A percentile compares a stretch with the other conserved stretches of the same genome.
phyloP scores from a whole-genome alignment of 2,329 filamentous ascomycete genomes.

The Sordariomycetes sp. region DNA sequence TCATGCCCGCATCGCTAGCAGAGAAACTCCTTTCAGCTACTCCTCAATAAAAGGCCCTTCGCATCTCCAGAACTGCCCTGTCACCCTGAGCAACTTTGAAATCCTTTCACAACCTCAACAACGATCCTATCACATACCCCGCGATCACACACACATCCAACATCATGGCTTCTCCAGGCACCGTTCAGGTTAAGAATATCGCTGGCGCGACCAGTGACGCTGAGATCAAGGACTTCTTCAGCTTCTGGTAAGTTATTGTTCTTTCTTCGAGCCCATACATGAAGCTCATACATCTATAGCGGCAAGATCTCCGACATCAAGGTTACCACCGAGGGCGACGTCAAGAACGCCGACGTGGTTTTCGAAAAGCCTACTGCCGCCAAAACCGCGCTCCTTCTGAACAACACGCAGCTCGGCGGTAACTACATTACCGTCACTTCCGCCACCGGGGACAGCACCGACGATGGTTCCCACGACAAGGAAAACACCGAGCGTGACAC shows the following conservation, averaged over 20 bases:
- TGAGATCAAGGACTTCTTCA: conserved; percentile 95
- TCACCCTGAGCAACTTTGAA: background rate
- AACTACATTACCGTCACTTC: conserved; percentile 72
- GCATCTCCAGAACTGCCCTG: no score
- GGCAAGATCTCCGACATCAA: conserved; percentile 86
- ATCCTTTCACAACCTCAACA: background rate
- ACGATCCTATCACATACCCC: background rate
- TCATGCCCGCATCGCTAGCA: conserved; percentile 1
- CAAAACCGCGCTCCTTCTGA: conserved; percentile 91
- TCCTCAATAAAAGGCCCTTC: no score
- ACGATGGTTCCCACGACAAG: conserved; percentile 47
- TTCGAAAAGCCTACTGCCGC: conserved; percentile 97
- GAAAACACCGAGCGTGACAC: conserved; percentile 47
- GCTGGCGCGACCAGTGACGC: conserved; percentile 72
- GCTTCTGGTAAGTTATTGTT: conserved; percentile 70
- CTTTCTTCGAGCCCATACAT: no score
- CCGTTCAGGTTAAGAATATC: conserved; percentile 87
- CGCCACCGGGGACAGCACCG: conserved; percentile 55
- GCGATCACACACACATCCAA: conserved; percentile 3
- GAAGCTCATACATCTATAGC: no score
- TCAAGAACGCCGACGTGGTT: conserved; percentile 80
- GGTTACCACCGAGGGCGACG: conserved; percentile 57
- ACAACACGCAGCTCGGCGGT: conserved; percentile 88
- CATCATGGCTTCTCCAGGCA: conserved; percentile 51
- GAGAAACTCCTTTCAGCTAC: no score